Conservation (phyloP, 2,329 filamentous ascomycete species). For the Pestalotiopsis sp. region DNA sequence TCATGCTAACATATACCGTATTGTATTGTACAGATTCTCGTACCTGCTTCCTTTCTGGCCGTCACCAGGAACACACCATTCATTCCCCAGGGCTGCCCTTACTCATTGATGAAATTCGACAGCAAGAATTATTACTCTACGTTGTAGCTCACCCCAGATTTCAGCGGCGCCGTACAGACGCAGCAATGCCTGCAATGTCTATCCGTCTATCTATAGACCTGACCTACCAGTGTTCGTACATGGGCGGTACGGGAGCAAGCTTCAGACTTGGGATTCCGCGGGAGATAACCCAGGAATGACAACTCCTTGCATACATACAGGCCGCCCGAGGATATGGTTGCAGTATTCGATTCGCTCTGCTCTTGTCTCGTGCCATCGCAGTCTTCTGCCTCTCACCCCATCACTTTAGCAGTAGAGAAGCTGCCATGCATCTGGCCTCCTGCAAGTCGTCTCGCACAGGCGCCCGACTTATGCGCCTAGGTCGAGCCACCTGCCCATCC, state of each 20-base stretch:
- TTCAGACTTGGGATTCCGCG: background rate
- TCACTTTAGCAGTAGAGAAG: background rate
- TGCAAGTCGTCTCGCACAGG: conserved; percentile 2
- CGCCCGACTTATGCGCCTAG: background rate
- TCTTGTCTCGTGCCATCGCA: background rate
- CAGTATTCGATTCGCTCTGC: background rate
- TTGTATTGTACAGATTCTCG: background rate
- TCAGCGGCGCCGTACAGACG: background rate
- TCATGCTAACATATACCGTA: background rate
- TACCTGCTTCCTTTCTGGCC: background rate
- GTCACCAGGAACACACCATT: background rate
- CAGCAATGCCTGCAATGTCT: background rate
- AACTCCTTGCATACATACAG: background rate
- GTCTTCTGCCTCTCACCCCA: background rate
- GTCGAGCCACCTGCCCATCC: background rate
- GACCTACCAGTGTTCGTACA: background rate
- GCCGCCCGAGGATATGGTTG: background rate
- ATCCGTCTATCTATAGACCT: background rate
- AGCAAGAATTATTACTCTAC: background rate
- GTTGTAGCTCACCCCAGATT: background rate
- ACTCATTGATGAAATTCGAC: background rate
- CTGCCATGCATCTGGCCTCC: background rate
- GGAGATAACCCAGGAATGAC: background rate
- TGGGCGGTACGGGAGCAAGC: background rate
- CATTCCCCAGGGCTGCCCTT: background rate